Conservation (phyloP, 108 stramenopile species). For the Fragilaria crotonensis region DNA sequence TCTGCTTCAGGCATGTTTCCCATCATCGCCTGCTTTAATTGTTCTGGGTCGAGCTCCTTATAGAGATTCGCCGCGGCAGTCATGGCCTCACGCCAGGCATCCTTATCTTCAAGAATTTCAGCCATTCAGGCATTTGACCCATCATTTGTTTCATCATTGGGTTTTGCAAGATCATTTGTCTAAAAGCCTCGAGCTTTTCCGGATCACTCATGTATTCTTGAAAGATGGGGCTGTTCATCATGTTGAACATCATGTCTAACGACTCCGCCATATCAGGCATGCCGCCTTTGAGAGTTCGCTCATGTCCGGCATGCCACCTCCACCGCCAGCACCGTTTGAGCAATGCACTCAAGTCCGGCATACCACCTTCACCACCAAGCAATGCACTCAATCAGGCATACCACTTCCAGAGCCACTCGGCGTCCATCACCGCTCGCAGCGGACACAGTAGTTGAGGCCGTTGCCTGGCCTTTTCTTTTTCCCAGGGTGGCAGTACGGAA, state of each 20-base stretch:
- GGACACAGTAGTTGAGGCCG: neutral
- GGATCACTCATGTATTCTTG: constrained; percentile 71
- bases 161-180: constrained; percentile 75
- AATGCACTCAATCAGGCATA: no score
- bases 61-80: constrained; percentile 44
- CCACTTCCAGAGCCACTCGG: neutral
- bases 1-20: neutral
- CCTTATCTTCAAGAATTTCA: constrained; percentile 59
- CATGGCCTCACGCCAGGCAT: constrained; percentile 59
- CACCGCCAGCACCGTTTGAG: constrained; percentile 40
- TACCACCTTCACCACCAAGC: constrained; percentile 4
- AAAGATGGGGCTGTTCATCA: constrained; percentile 75
- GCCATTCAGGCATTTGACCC: constrained; percentile 73
- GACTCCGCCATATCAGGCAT: constrained; percentile 22
- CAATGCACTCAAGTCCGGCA: constrained; percentile 29
- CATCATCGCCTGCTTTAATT: neutral
- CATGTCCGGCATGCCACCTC: constrained; percentile 6
- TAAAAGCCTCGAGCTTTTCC: constrained; percentile 65
- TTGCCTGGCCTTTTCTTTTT: constrained; percentile 16
- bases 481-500: constrained; percentile 24
- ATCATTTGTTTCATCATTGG: constrained; percentile 79
- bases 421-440: neutral
- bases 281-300: neutral
- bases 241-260: constrained; percentile 4
- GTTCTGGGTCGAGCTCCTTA: constrained; percentile 3